Evolutionary conservation across 1,284 basidiomycete species (phyloP), one percentile per base, ranked within the genome.

Genomic region (Tylopilus sp.): DNA sequence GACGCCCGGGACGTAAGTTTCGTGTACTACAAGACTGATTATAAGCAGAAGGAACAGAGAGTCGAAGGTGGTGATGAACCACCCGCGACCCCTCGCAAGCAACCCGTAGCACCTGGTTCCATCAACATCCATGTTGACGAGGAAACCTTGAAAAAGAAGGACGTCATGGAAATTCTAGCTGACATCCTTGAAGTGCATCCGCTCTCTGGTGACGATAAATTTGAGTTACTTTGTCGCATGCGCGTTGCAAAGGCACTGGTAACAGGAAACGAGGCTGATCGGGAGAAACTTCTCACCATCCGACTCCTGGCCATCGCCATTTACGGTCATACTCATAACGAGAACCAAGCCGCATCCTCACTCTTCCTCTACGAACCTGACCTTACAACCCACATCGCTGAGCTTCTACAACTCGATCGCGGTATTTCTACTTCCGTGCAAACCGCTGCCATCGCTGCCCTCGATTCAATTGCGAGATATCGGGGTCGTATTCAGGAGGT

Each of bases 281-380:
- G 95, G 43, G 84, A 89, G 68, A 90, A 94, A 69, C 80, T 98
- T 41, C 80, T 97, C 32, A 77, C 86, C 54, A 81, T 92, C 46
- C 84, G 96, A 43, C 80, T 99, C 25, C 78, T 98, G 32, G 86
- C 96, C 5, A 87, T 98, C 39, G 90, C 94, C 14, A 91, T 95
- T 54, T 98, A 90, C 66, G 89, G 88, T 20, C 90, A 92, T 69
- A 92, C 88, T 50, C 84, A 90, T 72, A 67, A 79, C 36, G 96
- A 99, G 71, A 79, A 80, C 28, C 82, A 86, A 64, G 90, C 91
- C 5, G 81, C 85, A 53, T 85, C 89, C 2, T 85, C 88, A 14
- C 79, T 98, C 42, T 98, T 98, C 75, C 79, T 97, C 20, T 96
- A 94, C 67, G 96, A 99, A 71, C 95, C 96, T 17, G 92, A 95